Base-by-base conservation (phyloP, 768 basidiomycete genomes). In the Lactarius tabidus region DNA sequence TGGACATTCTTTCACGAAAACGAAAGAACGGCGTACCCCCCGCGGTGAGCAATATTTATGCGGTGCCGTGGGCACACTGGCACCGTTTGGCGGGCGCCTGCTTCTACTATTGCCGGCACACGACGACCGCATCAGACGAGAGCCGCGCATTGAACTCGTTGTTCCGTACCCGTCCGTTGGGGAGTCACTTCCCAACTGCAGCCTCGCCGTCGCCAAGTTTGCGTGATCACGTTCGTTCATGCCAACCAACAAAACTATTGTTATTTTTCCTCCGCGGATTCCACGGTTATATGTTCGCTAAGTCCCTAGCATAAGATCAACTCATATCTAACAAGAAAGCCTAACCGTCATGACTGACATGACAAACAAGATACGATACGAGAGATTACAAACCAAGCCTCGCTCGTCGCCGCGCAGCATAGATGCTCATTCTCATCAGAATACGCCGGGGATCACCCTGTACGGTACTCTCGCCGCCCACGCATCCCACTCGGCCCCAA, bases 381-480 rank as follows among this genome's bases (percentile, higher is more conserved):
- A 53, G 17, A 20, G 17, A 52, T 26, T 18, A 33, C 33, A 33
- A 33, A 20, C 23, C 48, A 48, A 26, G 23, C 45, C n/a, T 48
- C 12, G 23, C 23, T 23, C 12, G 45, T 48, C 45, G 14, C 28
- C 48, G 48, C 15, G 14, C 12, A 1, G 38, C 10, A 10, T 26
- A 51, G 6, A 48, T 45, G n/a, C n/a, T n/a, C n/a, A 6, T 26
- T 12, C 0, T 18, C 28, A 62, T 66, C 64, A 68, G 31, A 60
- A 68, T 17, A 68, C 60, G n/a, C 60, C 65, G 15, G 67, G 67
- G 28, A 68, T 62, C 41, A 68, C 52, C 38, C 65, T 62, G 57
- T 67, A 68, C 10, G 57, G 57, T 38, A 68, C 67, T 14, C 57
- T 62, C 38, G 43, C 53, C 53, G 67, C 67, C 67, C 67, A 68